These are phyloP conservation scores for Colletotrichum sp. DNA, from an alignment of 2,329 filamentous ascomycete species.

Conservation along the genomic window DNA sequence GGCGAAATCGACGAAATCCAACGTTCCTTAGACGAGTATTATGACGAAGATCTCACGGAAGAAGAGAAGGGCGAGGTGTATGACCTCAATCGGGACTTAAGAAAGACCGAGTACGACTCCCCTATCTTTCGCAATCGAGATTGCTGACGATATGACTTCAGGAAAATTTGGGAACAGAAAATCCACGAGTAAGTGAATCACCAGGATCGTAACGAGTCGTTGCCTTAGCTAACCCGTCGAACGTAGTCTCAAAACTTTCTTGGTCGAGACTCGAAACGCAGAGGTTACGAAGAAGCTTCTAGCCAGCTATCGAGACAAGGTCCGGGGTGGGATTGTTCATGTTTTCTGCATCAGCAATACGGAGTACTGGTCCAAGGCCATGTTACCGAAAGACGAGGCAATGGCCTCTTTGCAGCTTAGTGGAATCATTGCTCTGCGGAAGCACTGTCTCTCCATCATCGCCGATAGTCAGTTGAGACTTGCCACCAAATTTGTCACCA, in stretches of 20 bases:
- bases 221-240: background rate
- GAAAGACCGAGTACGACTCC: background rate
- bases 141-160: rapidly evolving
- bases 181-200: constrained; percentile 27
- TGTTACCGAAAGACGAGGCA: constrained; percentile 25
- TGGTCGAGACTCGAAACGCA: constrained; percentile 44
- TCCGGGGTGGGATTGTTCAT: constrained; percentile 27
- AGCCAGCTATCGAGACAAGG: background rate
- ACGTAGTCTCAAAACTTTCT: constrained; percentile 34
- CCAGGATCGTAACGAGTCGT: too few relatives aligned
- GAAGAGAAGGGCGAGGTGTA: constrained; percentile 4
- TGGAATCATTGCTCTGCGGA: constrained; percentile 44
- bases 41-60: constrained; percentile 13
- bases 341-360: constrained; percentile 52
- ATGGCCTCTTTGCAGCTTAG: constrained; percentile 42
- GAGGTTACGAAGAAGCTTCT: background rate
- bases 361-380: constrained; percentile 43
- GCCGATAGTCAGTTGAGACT: constrained; percentile 43
- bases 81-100: rapidly evolving
- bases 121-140: rapidly evolving
- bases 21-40: constrained; percentile 20
- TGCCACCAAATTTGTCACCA: constrained; percentile 40
- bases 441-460: constrained; percentile 50
- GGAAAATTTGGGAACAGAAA: background rate
- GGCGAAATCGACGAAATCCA: constrained; percentile 4